Evolutionary conservation across 2,329 filamentous ascomycete species (phyloP).

Genomic region (Sarocladium oryzae): DNA sequence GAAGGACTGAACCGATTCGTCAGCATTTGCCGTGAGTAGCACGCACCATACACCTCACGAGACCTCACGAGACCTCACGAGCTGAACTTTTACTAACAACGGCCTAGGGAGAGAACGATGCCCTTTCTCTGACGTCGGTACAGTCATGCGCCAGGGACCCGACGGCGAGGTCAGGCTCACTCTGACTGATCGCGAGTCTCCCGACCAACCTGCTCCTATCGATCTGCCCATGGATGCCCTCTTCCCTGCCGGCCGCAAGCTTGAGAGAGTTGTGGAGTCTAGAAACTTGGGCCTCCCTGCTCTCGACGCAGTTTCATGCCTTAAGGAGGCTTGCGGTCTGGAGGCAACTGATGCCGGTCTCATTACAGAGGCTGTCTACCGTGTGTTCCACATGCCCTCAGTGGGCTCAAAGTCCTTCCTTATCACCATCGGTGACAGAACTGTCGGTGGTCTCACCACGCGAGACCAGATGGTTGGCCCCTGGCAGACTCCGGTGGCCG

Average conservation of each 20-base stretch:
- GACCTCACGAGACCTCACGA: too few species aligned
- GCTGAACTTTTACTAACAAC: conserved; percentile 9
- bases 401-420: conserved; percentile 97
- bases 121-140: conserved; percentile 86
- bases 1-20: conserved; percentile 73
- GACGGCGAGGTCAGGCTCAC: conserved; percentile 65
- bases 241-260: conserved; percentile 81
- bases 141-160: conserved; percentile 57
- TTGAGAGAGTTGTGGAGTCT: conserved; percentile 67
- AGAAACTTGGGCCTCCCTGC: conserved; percentile 59
- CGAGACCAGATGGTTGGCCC: conserved; percentile 94
- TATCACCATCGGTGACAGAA: conserved; percentile 92
- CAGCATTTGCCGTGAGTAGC: conserved; percentile 53
- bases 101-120: conserved; percentile 73
- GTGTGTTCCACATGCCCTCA: conserved; percentile 77
- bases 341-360: conserved; percentile 46
- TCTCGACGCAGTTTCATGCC: conserved; percentile 62
- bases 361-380: conserved; percentile 61
- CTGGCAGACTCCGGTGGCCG: conserved; percentile 91
- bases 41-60: too few species aligned
- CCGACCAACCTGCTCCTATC: conserved; percentile 69
- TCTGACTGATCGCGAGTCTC: conserved; percentile 73
- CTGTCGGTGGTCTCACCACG: conserved; percentile 80
- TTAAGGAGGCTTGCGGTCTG: conserved; percentile 58
- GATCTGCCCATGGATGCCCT: conserved; percentile 83